These are phyloP conservation scores for Paracamarosporium sp. DNA, from an alignment of 2,329 filamentous ascomycete species.

Conservation along the genomic window DNA sequence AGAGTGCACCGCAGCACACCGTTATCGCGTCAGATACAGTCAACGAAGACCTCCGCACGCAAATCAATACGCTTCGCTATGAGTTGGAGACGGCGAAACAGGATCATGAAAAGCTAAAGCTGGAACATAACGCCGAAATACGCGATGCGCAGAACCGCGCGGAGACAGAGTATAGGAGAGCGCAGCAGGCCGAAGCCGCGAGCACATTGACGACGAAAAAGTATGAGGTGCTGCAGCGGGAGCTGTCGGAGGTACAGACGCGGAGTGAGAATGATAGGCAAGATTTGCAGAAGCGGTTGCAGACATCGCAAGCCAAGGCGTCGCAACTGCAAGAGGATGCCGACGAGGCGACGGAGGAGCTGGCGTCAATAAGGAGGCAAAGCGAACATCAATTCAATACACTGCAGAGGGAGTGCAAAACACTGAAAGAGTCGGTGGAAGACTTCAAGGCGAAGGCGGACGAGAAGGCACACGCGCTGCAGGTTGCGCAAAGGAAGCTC, in stretches of 20 bases:
- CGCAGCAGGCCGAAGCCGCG: slow-evolving; percentile 63
- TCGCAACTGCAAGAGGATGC: slow-evolving; percentile 78
- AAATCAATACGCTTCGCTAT: slow-evolving; percentile 87
- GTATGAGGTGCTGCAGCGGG: slow-evolving; percentile 60
- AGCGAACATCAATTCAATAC: slow-evolving; percentile 65
- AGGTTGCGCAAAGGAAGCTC: slow-evolving; percentile 70
- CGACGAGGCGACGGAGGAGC: slow-evolving; percentile 79
- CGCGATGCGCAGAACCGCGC: slow-evolving; percentile 79
- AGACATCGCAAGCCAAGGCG: slow-evolving; percentile 71
- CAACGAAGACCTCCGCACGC: slow-evolving; percentile 84
- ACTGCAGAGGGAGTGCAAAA: slow-evolving; percentile 65
- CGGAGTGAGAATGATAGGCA: slow-evolving; percentile 62
- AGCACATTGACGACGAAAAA: slow-evolving; percentile 60
- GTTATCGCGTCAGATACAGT: slow-evolving; percentile 49
- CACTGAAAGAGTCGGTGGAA: slow-evolving; percentile 64
- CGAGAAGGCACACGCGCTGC: slow-evolving; percentile 62
- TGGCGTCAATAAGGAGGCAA: slow-evolving; percentile 73
- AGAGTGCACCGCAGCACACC: slow-evolving; percentile 43
- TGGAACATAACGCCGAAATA: slow-evolving; percentile 84
- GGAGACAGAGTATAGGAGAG: slow-evolving; percentile 82
- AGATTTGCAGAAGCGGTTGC: slow-evolving; percentile 61
- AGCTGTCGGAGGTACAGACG: slow-evolving; percentile 63
- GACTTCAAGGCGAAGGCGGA: slow-evolving; percentile 67
- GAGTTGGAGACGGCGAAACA: slow-evolving; percentile 86
- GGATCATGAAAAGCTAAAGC: slow-evolving; percentile 78